These are phyloP conservation scores for Starmerella khaoyaiensis DNA, from an alignment of 805 yeast genomes.

Conservation along the genomic window DNA sequence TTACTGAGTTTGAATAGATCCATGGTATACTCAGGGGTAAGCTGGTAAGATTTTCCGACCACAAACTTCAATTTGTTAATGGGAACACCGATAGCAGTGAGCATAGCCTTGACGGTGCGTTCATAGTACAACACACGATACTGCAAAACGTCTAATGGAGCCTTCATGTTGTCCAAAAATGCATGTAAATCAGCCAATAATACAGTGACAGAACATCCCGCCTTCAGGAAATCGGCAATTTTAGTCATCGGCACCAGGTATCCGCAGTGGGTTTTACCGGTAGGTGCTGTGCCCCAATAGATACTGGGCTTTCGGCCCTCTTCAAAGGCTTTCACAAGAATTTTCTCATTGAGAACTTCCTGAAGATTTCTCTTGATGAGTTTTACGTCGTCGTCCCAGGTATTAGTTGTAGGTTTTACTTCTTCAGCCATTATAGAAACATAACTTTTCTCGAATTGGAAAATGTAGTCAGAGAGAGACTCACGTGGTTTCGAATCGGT, in stretches of 20 bases:
- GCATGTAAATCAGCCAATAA: constrained; percentile 94
- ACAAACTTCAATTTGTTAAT: constrained; percentile 76
- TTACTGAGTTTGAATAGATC: constrained; percentile 81
- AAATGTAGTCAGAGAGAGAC: too few species aligned
- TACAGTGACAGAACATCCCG: constrained; percentile 90
- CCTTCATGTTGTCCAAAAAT: constrained; percentile 95
- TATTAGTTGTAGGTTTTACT: constrained; percentile 1
- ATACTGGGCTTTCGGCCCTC: constrained; percentile 71
- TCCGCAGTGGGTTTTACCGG: constrained; percentile 98
- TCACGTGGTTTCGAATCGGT: too few species aligned
- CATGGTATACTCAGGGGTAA: constrained; percentile 62
- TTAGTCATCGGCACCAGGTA: constrained; percentile 97
- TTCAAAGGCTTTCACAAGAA: constrained; percentile 70
- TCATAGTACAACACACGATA: constrained; percentile 87
- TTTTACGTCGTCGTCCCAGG: constrained; percentile 27
- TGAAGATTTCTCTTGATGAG: constrained; percentile 78
- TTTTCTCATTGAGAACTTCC: constrained; percentile 79
- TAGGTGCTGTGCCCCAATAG: constrained; percentile 99
- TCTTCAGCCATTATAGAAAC: constrained; percentile 1
- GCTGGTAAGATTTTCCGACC: constrained; percentile 83
- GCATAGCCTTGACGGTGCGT: constrained; percentile 66
- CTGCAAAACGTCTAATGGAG: constrained; percentile 81
- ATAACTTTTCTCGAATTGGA: too few species aligned
- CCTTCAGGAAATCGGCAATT: constrained; percentile 83
- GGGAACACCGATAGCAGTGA: constrained; percentile 78